Conservation (phyloP, 1,284 basidiomycete species). For the Leucoagaricus sp. region DNA sequence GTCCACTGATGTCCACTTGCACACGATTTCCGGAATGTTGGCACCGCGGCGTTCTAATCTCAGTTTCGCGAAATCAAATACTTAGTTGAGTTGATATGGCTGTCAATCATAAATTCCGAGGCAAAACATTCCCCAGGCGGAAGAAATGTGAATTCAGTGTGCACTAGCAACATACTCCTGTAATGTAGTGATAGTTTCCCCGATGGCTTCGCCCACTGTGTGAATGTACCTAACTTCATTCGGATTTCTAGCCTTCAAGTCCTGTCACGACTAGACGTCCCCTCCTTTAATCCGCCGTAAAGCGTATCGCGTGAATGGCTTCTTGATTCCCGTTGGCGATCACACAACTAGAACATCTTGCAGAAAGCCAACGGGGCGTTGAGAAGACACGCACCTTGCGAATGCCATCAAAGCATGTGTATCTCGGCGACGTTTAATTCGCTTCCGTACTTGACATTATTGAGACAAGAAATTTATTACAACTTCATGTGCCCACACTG, state of each 20-base stretch:
- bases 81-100: not conserved
- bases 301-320: not conserved
- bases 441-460: not conserved
- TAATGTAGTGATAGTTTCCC: conserved; percentile 7
- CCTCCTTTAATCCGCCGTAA: not conserved
- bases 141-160: not conserved
- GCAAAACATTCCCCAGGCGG: not conserved
- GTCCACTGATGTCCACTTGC: not conserved
- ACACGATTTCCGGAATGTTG: not conserved
- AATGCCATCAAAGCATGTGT: conserved; percentile 3
- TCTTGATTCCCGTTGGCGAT: no score
- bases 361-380: no score
- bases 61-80: not conserved
- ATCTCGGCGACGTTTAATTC: not conserved
- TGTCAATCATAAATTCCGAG: conserved; percentile 1
- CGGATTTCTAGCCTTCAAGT: not conserved
- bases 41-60: not conserved
- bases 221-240: not conserved
- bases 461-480: not conserved
- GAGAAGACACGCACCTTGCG: no score
- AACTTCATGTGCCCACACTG: not conserved
- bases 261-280: not conserved
- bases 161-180: not conserved
- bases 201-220: not conserved
- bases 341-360: no score